Conservation (phyloP, 2,329 filamentous ascomycete species). For the Monosporascus sp. region DNA sequence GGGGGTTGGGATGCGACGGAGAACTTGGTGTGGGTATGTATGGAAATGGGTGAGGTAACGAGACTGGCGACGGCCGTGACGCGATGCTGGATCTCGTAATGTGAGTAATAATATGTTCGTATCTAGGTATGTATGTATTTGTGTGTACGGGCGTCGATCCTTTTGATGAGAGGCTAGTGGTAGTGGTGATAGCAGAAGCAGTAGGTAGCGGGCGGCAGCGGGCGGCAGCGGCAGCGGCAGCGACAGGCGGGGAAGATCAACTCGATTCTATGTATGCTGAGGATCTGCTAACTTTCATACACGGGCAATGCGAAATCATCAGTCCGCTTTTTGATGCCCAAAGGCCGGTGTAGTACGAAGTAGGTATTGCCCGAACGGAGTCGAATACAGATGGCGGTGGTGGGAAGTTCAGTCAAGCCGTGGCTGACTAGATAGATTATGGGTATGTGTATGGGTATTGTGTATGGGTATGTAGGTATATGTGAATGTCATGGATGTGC, state of each 20-base stretch:
- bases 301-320: not conserved
- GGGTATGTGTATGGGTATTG: too few species aligned
- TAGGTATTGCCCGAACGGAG: too few species aligned
- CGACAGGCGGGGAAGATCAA: too few species aligned
- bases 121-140: not conserved
- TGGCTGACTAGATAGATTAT: too few species aligned
- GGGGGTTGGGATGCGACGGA: not conserved
- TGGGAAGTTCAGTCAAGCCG: too few species aligned
- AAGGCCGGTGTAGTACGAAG: not conserved
- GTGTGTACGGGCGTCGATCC: not conserved
- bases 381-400: too few species aligned
- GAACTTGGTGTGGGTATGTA: not conserved
- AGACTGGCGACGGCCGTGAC: not conserved
- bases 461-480: too few species aligned
- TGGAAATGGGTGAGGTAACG: not conserved
- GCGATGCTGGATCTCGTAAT: not conserved
- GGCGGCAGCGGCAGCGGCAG: too few species aligned
- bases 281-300: not conserved
- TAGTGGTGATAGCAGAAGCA: too few species aligned
- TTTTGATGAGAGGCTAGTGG: not conserved
- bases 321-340: not conserved
- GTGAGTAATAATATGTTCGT: not conserved
- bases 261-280: too few species aligned
- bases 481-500: too few species aligned
- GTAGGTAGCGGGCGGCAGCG: too few species aligned